Conservation (phyloP, 305 asterid species). For the Rubia tinctorum region DNA sequence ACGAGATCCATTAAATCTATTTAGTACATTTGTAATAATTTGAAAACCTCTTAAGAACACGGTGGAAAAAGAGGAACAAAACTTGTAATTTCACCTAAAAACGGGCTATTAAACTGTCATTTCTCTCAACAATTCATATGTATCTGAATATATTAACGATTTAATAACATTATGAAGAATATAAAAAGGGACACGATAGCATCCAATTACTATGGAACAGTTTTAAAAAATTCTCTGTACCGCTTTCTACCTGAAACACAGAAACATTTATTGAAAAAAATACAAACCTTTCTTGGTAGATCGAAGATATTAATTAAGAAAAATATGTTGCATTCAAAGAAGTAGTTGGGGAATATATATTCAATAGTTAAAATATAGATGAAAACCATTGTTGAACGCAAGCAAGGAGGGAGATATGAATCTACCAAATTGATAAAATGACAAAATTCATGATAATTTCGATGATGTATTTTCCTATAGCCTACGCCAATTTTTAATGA, state of each 20-base stretch:
- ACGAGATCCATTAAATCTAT: too few species aligned
- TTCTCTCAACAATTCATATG: too few species aligned
- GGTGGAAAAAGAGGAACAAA: too few species aligned
- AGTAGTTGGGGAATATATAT: constrained; percentile 14
- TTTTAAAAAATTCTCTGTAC: background rate
- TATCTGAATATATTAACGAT: too few species aligned
- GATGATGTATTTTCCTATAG: background rate
- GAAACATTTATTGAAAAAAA: too few species aligned
- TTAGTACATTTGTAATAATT: too few species aligned
- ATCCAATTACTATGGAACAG: background rate
- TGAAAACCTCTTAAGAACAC: too few species aligned
- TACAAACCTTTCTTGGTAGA: background rate
- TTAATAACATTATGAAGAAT: too few species aligned
- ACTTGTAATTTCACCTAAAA: too few species aligned
- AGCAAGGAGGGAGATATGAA: constrained; percentile 4
- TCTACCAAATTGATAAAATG: constrained; percentile 1
- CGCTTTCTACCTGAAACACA: background rate
- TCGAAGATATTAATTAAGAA: constrained; percentile 9
- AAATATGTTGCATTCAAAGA: constrained; percentile 14
- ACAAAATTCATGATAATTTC: constrained; percentile 16
- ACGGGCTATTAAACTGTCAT: too few species aligned
- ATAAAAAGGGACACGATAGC: background rate
- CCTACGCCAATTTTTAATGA: background rate
- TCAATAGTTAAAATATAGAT: background rate
- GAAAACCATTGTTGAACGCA: background rate